Base-by-base conservation (phyloP, 176 grass and related monocot genomes). In the Echinochloa phyllopogon region DNA sequence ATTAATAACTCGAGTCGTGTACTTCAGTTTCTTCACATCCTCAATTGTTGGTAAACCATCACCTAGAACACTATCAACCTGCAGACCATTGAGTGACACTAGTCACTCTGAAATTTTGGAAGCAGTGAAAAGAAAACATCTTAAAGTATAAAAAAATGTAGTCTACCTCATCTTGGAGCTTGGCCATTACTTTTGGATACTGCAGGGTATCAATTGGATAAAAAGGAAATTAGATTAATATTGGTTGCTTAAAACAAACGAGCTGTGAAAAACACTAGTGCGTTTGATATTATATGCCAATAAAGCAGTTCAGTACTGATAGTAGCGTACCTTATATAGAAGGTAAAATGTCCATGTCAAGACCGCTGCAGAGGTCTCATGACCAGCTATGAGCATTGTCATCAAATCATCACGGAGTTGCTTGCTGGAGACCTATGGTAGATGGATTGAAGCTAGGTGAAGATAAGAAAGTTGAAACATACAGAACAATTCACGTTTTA, bases 311-410 rank as follows among this genome's bases (percentile, higher is more conserved):
- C 10, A 58, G 18, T 37, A 14, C 58, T 68, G 48, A 43, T 53
- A 70, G 60, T 69, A 75, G 60, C 18, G 2, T 68, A 98, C 96
- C 93, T 95, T 92, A 65, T 89, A 94, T 65, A 98, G 85, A 88
- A 98, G 93, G 93, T 98, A 98, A 94, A 98, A 98, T 47, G 96
- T 94, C 96, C 96, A 98, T 56, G 96, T 98, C 53, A 98, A 92
- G 67, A 98, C 93, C 21, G 96, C 93, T 48, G 96, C 96, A 59
- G 96, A 98, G 63, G 96, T 98, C 87, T 98, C 96, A 73, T 96
- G 96, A 60, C 96, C 96, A 61, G 93, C 93, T 79, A 98, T 95
- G 70, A 98, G 96, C 89, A 98, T 81, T 40, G 96, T 95, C 96
- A 98, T 98, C 75, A 96, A 64, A 89, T 98, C 96, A 79, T 98